These are phyloP conservation scores for Ceratocystis albifundus DNA, from an alignment of 2,329 filamentous ascomycete genomes.

Conservation along the genomic window DNA sequence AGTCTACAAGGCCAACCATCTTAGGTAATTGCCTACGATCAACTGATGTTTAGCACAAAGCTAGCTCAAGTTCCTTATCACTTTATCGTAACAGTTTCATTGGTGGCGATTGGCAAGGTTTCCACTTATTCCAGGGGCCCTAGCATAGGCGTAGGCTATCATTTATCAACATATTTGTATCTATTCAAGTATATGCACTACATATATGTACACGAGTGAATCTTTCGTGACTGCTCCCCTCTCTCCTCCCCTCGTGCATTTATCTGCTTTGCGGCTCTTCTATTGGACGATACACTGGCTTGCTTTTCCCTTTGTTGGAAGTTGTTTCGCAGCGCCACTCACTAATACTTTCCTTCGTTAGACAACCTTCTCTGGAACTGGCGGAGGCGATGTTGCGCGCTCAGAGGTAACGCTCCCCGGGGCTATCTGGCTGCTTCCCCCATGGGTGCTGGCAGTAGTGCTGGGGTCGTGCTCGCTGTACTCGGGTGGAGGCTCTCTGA, in stretches of 20 bases:
- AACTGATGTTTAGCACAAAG: background rate
- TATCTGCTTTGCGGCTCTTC: too few relatives aligned
- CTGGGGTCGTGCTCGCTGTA: constrained; percentile 15
- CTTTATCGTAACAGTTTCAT: background rate
- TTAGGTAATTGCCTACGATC: background rate
- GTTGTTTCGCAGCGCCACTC: background rate
- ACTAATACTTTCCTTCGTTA: background rate
- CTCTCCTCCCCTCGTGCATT: background rate
- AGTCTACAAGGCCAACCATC: background rate
- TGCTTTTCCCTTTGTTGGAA: background rate
- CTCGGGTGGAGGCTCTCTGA: constrained; percentile 15
- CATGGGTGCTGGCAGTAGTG: background rate
- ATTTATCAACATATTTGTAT: background rate
- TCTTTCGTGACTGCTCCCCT: background rate
- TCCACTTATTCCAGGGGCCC: background rate
- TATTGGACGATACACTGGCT: background rate
- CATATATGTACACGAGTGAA: background rate
- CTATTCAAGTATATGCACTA: background rate
- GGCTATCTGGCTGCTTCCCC: background rate
- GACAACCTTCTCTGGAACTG: background rate
- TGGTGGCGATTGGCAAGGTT: background rate
- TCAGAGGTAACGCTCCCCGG: background rate
- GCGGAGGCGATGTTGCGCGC: background rate
- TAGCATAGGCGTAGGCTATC: background rate
- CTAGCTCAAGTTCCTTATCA: background rate